Evolutionary conservation across 2,329 filamentous ascomycete genomes (phyloP).

Genomic region (Aspergillus puulaauensis): DNA sequence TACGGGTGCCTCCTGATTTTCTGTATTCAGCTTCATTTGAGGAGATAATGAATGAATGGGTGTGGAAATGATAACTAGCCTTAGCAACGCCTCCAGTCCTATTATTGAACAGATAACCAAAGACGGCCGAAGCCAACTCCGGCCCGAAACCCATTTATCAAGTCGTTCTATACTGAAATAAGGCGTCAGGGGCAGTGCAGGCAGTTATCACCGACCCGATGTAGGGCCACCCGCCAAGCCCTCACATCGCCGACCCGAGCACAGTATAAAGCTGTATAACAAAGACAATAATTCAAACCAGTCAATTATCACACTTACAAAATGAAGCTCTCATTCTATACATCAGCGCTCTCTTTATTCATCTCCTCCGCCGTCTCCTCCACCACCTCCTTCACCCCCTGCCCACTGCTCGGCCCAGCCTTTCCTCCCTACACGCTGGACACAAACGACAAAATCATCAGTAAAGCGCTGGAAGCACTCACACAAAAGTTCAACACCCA

Average conservation of each 20-base stretch:
- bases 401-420: conserved; percentile 21
- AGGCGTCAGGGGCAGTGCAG: background rate
- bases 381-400: conserved; percentile 23
- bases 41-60: background rate
- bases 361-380: conserved; percentile 13
- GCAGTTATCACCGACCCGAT: background rate
- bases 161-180: too few species aligned
- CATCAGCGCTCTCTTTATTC: background rate
- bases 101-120: too few species aligned
- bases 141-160: too few species aligned
- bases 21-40: background rate
- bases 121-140: too few species aligned
- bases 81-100: too few species aligned
- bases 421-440: conserved; percentile 19
- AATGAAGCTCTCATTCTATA: background rate
- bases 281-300: background rate
- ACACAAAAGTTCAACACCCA: background rate
- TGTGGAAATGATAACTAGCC: background rate
- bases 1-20: background rate
- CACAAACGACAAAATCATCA: conserved; percentile 7
- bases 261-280: background rate
- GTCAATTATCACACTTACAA: background rate
- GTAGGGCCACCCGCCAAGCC: background rate
- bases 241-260: background rate
- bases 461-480: conserved; percentile 3